Percentiles rank a stretch among this genome's conserved stretches.
phyloP scores from a whole-genome alignment of 345 rosid species.

The rapeseed (Brassica napus) region Da-Ae NC_063445.1:19746001-19746500 shows the following conservation, averaged over 20 bases:
- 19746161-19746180: slow-evolving; percentile 73
- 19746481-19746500: slow-evolving; percentile 48
- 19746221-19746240: slow-evolving; percentile 68
- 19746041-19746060: slow-evolving; percentile 46
- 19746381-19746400: slow-evolving; percentile 80
- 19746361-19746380: slow-evolving; percentile 86
- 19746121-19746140: not conserved
- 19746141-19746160: slow-evolving; percentile 48
- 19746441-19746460: slow-evolving; percentile 69
- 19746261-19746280: not conserved
- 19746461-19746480: slow-evolving; percentile 56
- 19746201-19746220: slow-evolving; percentile 87
- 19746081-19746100: not conserved
- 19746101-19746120: not conserved
- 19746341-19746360: slow-evolving; percentile 92
- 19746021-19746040: slow-evolving; percentile 31
- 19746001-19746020: slow-evolving; percentile 18
- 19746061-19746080: slow-evolving; percentile 54
- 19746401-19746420: slow-evolving; percentile 52
- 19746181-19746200: slow-evolving; percentile 91
- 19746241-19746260: not conserved
- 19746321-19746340: slow-evolving; percentile 93
- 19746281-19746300: not conserved
- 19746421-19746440: slow-evolving; percentile 77
- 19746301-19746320: slow-evolving; percentile 80